Conservation (phyloP, 1,284 basidiomycete genomes). For the Naganishia albida region DNA sequence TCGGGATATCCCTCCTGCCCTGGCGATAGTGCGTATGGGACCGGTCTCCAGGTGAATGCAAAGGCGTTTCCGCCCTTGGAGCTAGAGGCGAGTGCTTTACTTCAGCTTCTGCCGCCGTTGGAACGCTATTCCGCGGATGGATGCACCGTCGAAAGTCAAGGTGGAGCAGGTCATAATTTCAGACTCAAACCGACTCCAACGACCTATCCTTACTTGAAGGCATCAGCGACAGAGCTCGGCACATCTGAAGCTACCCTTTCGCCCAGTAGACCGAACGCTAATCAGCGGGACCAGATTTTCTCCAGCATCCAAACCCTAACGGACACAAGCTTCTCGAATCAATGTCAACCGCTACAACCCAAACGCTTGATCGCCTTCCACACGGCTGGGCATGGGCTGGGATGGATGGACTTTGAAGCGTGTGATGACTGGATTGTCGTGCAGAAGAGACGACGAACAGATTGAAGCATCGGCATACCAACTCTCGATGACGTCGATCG, state of each 20-base stretch:
- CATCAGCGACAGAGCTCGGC: neutral
- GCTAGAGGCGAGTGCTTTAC: conserved; percentile 8
- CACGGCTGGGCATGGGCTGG: conserved; percentile 14
- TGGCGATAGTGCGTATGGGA: neutral
- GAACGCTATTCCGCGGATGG: neutral
- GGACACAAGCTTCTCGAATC: neutral
- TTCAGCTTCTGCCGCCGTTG: conserved; percentile 7
- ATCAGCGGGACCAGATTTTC: neutral
- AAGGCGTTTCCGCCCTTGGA: neutral
- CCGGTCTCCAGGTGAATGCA: neutral
- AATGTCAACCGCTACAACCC: neutral
- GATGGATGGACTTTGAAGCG: conserved; percentile 21
- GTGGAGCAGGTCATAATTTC: neutral
- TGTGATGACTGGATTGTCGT: conserved; percentile 15
- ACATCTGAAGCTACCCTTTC: neutral
- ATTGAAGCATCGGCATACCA: neutral
- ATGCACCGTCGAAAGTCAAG: neutral
- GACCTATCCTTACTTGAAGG: conserved; percentile 17
- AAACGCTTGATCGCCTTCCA: conserved; percentile 18
- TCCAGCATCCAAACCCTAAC: neutral
- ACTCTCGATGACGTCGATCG: neutral
- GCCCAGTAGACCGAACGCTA: too few relatives aligned
- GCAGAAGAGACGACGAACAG: neutral
- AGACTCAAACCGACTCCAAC: neutral
- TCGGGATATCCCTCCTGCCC: neutral